Conservation (phyloP, 257 asterid genomes). For the Solanum boliviense region DNA sequence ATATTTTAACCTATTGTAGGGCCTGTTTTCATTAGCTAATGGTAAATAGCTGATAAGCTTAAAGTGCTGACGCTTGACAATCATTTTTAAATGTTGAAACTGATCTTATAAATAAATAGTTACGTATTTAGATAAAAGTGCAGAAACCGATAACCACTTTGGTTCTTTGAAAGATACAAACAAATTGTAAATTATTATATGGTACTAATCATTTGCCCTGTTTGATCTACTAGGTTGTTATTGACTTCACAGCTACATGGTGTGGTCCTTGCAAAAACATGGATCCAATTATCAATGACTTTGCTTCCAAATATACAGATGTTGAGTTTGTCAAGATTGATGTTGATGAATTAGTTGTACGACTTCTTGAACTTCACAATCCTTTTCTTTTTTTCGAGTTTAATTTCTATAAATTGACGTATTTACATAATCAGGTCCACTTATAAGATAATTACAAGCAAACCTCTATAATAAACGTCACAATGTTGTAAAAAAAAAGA, state of each 20-base stretch:
- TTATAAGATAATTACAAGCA: not conserved
- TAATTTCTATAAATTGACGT: not conserved
- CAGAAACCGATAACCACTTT: not conserved
- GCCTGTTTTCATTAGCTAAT: not conserved
- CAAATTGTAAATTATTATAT: not conserved
- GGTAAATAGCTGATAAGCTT: no score
- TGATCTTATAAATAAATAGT: not conserved
- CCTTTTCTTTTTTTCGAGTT: not conserved
- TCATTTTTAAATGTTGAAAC: not conserved
- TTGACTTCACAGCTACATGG: slow-evolving; percentile 71
- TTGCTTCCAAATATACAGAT: slow-evolving; percentile 38
- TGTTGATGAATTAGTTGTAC: slow-evolving; percentile 50
- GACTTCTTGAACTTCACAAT: not conserved
- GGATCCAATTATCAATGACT: slow-evolving; percentile 36
- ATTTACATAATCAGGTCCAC: not conserved
- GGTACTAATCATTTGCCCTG: not conserved
- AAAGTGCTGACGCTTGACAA: not conserved
- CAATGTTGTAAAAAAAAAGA: no score
- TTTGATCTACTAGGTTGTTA: slow-evolving; percentile 35
- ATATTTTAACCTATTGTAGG: not conserved
- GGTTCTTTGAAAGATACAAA: slow-evolving; percentile 4
- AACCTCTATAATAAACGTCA: not conserved
- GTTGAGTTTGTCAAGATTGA: slow-evolving; percentile 70
- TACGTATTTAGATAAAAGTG: not conserved
- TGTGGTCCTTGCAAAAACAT: slow-evolving; percentile 56